Conservation (phyloP, 768 basidiomycete species). For the Lactarius quietus region DNA sequence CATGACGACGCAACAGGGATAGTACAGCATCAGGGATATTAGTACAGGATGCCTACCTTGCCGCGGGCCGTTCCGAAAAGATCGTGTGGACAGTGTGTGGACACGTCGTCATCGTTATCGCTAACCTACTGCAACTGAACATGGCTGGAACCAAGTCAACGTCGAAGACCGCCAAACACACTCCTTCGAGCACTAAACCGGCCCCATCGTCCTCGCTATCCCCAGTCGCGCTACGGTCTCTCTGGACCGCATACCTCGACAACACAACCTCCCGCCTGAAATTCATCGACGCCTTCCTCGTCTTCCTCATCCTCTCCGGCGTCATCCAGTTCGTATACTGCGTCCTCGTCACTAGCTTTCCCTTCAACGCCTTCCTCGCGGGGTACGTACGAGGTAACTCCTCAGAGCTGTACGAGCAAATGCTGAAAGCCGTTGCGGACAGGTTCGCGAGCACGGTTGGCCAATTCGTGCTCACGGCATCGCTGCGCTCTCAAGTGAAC, state of each 20-base stretch:
- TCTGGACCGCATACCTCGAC: conserved; percentile 75
- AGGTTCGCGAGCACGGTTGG: conserved; percentile 94
- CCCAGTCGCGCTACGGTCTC: conserved; percentile 44
- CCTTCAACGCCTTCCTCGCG: conserved; percentile 95
- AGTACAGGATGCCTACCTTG: too few relatives aligned
- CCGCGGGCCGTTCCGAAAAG: too few relatives aligned
- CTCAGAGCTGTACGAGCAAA: not conserved
- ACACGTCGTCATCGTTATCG: not conserved
- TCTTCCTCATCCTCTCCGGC: conserved; percentile 90
- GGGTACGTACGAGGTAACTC: conserved; percentile 60
- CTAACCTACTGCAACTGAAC: not conserved
- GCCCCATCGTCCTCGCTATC: conserved; percentile 7
- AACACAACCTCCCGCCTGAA: conserved; percentile 83
- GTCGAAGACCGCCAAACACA: conserved; percentile 26
- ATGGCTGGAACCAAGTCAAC: conserved; percentile 40
- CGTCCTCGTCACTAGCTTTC: conserved; percentile 85
- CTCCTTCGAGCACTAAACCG: conserved; percentile 22
- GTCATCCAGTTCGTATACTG: conserved; percentile 90
- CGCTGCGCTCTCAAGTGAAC: conserved; percentile 88
- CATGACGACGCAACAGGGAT: too few relatives aligned
- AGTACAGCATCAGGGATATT: too few relatives aligned
- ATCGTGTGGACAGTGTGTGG: too few relatives aligned
- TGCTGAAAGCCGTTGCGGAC: conserved; percentile 7
- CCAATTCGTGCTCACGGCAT: conserved; percentile 94
- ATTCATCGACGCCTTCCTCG: conserved; percentile 88